Conservation (phyloP, 2,329 filamentous ascomycete genomes). For the Bipolaris sorokiniana region DNA sequence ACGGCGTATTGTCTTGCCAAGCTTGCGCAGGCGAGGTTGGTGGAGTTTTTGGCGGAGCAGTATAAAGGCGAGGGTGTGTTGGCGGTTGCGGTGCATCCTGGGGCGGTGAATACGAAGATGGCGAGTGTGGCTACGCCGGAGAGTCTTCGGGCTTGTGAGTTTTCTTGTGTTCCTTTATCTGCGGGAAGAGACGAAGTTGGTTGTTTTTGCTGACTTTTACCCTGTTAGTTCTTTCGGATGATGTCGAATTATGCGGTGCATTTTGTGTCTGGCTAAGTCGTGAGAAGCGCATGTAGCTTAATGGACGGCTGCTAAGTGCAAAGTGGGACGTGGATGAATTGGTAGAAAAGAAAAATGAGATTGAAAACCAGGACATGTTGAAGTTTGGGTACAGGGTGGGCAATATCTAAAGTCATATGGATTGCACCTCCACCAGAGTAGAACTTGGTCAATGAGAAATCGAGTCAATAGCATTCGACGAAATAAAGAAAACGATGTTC, state of each 20-base stretch:
- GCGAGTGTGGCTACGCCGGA: slow-evolving; percentile 31
- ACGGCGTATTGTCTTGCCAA: slow-evolving; percentile 41
- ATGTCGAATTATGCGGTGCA: slow-evolving; percentile 38
- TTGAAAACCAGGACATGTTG: slow-evolving; percentile 35
- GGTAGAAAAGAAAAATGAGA: slow-evolving; percentile 23
- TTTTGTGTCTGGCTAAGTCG: slow-evolving; percentile 43
- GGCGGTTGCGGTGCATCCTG: slow-evolving; percentile 39
- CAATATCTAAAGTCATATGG: not conserved
- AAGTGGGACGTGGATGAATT: slow-evolving; percentile 43
- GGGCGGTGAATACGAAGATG: slow-evolving; percentile 41
- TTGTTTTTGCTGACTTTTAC: not conserved
- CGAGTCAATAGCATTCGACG: not conserved
- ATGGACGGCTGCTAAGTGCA: slow-evolving; percentile 35
- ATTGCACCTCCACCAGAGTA: not conserved
- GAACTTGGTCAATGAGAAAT: not conserved
- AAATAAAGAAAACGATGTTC: not conserved
- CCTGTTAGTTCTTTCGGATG: slow-evolving; percentile 34
- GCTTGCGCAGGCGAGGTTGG: slow-evolving; percentile 36
- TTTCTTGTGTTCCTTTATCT: slow-evolving; percentile 1
- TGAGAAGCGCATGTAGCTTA: slow-evolving; percentile 42
- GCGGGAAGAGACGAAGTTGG: not conserved
- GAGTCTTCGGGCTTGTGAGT: slow-evolving; percentile 36
- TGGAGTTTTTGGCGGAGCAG: slow-evolving; percentile 37
- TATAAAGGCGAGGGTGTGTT: slow-evolving; percentile 31
- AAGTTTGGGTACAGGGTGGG: slow-evolving; percentile 36